These are phyloP conservation scores for Fusarium avenaceum DNA, from an alignment of 2,329 filamentous ascomycete species.

Conservation along the genomic window DNA sequence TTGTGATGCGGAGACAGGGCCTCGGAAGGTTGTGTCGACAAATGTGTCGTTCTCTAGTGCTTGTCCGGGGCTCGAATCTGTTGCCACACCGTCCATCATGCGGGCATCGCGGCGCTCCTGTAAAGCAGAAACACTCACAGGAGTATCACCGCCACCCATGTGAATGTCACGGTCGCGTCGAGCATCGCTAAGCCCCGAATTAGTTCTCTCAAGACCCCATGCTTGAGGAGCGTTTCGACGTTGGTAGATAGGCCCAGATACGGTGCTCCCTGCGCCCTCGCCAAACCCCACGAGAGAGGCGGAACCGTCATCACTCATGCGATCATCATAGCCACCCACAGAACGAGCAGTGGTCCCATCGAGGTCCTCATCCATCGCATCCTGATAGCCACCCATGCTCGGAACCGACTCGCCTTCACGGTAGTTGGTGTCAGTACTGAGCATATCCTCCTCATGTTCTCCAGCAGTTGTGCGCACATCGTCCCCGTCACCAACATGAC, in stretches of 20 bases:
- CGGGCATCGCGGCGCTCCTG: slow-evolving; percentile 71
- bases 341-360: slow-evolving; percentile 62
- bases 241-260: slow-evolving; percentile 81
- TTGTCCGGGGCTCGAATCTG: slow-evolving; percentile 66
- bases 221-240: slow-evolving; percentile 60
- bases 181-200: slow-evolving; percentile 66
- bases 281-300: slow-evolving; percentile 92
- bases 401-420: slow-evolving; percentile 71
- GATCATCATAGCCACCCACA: slow-evolving; percentile 71
- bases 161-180: slow-evolving; percentile 53
- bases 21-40: slow-evolving; percentile 74
- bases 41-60: slow-evolving; percentile 66
- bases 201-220: slow-evolving; percentile 65
- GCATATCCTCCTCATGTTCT: slow-evolving; percentile 74
- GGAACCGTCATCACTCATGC: slow-evolving; percentile 87
- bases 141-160: slow-evolving; percentile 57
- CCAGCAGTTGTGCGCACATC: slow-evolving; percentile 67
- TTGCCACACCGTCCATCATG: slow-evolving; percentile 75
- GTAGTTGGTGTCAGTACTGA: slow-evolving; percentile 76
- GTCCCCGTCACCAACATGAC: slow-evolving; percentile 70
- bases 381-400: slow-evolving; percentile 61
- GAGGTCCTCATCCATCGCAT: slow-evolving; percentile 68
- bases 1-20: slow-evolving; percentile 63
- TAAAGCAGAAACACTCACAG: slow-evolving; percentile 60
- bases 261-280: slow-evolving; percentile 88